Evolutionary conservation across 169 alveolate species (phyloP).

Genomic region (Toxoplasma gondii): DNA sequence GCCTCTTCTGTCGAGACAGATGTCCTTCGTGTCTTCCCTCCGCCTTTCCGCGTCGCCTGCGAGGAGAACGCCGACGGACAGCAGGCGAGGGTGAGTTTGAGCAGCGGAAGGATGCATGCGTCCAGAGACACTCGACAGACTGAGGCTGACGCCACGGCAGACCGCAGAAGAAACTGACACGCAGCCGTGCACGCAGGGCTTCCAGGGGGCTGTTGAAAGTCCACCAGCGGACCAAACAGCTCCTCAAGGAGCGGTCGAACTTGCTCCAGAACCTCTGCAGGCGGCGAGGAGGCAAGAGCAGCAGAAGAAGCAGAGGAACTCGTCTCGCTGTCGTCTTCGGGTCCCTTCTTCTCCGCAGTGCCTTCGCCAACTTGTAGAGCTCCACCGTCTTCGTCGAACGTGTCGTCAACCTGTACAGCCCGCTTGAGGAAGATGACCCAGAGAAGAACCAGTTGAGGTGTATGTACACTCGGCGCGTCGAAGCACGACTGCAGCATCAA

Average conservation of each 20-base stretch:
- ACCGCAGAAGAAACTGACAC: neutral
- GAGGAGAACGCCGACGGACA: neutral
- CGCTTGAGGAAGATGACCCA: conserved; percentile 6
- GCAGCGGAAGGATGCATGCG: neutral
- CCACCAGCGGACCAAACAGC: conserved; percentile 16
- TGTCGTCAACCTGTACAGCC: neutral
- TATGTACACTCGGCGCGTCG: neutral
- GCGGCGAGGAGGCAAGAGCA: neutral
- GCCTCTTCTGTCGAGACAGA: too few relatives aligned
- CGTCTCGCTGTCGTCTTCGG: neutral
- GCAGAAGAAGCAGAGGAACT: neutral
- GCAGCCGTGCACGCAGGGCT: neutral
- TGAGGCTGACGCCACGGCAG: neutral
- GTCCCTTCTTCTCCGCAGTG: neutral
- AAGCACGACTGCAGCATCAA: conserved; percentile 2
- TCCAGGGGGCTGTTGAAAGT: neutral
- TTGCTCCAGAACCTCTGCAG: neutral
- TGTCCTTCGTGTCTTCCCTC: neutral
- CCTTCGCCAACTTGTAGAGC: neutral
- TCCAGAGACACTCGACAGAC: neutral
- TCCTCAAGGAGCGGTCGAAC: conserved; percentile 13
- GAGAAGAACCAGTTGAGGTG: neutral
- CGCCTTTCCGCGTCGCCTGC: neutral
- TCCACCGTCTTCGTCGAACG: neutral
- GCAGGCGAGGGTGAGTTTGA: neutral